Evolutionary conservation across 257 asterid genomes (phyloP).

Genomic region (Thymus quinquecostatus): DNA sequence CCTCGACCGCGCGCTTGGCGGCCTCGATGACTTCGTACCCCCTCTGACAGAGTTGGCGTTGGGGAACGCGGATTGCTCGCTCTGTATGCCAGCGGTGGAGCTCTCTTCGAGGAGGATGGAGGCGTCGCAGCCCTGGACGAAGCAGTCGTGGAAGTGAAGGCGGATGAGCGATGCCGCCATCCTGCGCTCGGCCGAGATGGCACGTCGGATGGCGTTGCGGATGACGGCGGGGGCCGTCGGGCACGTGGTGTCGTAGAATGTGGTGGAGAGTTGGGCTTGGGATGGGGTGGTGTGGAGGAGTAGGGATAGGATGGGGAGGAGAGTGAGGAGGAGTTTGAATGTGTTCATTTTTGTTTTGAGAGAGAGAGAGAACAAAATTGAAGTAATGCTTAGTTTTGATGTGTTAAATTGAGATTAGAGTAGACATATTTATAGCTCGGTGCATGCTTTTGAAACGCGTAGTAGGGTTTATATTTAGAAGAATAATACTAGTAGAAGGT

Average conservation of each 20-base stretch:
- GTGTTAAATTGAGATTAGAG: too few relatives aligned
- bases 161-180: constrained; percentile 52
- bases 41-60: constrained; percentile 39
- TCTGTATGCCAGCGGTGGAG: constrained; percentile 25
- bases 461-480: too few relatives aligned
- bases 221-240: constrained; percentile 39
- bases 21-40: constrained; percentile 46
- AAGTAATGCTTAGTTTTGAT: too few relatives aligned
- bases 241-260: constrained; percentile 39
- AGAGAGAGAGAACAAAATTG: too few relatives aligned
- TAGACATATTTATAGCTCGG: too few relatives aligned
- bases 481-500: too few relatives aligned
- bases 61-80: constrained; percentile 42
- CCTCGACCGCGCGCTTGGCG: constrained; percentile 45
- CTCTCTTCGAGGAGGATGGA: constrained; percentile 47
- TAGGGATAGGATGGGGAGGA: neutral
- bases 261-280: constrained; percentile 49
- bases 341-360: neutral
- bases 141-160: constrained; percentile 54
- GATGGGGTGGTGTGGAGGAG: constrained; percentile 10
- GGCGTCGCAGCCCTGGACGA: constrained; percentile 48
- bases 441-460: too few relatives aligned
- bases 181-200: constrained; percentile 37
- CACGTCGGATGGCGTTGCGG: constrained; percentile 40
- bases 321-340: neutral